phyloP scores from a whole-genome alignment of 768 basidiomycete genomes.

The Tulasnella sp. region DNA sequence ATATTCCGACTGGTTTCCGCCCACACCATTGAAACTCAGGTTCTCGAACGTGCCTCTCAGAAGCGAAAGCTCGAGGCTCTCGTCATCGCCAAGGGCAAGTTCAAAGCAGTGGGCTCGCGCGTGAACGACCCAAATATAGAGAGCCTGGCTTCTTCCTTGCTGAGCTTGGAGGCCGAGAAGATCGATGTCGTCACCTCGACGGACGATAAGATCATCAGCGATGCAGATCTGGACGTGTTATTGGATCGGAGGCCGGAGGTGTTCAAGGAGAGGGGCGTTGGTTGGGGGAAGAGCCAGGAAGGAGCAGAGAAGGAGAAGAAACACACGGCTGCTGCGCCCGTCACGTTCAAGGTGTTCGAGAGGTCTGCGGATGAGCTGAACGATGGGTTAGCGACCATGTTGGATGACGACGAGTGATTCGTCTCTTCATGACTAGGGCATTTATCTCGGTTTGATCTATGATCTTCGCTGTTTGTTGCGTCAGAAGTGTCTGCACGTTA shows the following conservation, averaged over 20 bases:
- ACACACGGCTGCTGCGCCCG: not conserved
- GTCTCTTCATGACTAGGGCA: not conserved
- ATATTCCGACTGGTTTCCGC: conserved; percentile 79
- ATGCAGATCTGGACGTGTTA: conserved; percentile 67
- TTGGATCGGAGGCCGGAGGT: conserved; percentile 70
- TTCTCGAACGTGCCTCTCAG: conserved; percentile 77
- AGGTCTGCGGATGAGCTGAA: conserved; percentile 51
- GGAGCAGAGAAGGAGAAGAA: not conserved
- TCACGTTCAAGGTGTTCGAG: conserved; percentile 68
- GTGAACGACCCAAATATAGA: conserved; percentile 19
- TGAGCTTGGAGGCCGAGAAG: conserved; percentile 77
- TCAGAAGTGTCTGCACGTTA: too few relatives aligned
- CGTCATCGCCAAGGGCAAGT: conserved; percentile 77
- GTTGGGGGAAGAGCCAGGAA: conserved; percentile 37
- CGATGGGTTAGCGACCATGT: conserved; percentile 57
- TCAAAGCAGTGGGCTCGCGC: conserved; percentile 6
- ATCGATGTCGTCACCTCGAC: conserved; percentile 62
- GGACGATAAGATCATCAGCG: conserved; percentile 65
- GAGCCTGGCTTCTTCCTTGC: conserved; percentile 65
- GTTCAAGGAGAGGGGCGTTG: conserved; percentile 55
- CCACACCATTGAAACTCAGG: conserved; percentile 85
- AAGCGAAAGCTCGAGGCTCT: conserved; percentile 87
- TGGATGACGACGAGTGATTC: conserved; percentile 34
- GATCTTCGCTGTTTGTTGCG: too few relatives aligned
- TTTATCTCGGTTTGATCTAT: not conserved